phyloP scores from a whole-genome alignment of 75 land plant genomes.

The Cunninghamia lanceolata region DNA sequence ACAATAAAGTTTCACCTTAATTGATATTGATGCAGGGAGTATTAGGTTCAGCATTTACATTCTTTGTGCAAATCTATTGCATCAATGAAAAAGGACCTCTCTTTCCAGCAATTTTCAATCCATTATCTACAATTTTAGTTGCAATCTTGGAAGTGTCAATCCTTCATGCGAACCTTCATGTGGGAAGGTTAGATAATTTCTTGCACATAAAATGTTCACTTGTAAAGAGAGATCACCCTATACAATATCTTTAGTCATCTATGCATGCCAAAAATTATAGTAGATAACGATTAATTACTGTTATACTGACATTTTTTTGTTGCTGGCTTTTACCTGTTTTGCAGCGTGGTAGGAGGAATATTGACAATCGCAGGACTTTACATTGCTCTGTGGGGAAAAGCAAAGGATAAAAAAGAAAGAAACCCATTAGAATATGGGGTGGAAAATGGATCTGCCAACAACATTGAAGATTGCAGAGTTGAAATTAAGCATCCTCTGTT shows the following conservation, averaged over 20 bases:
- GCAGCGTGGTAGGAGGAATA: conserved; percentile 4
- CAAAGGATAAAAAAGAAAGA: neutral
- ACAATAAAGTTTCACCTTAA: neutral
- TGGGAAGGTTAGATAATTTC: conserved; percentile 15
- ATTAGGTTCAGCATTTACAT: neutral
- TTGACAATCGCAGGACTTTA: neutral
- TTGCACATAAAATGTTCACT: neutral
- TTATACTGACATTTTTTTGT: neutral
- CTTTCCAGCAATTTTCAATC: conserved; percentile 8
- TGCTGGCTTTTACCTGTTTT: neutral
- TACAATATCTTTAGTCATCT: neutral
- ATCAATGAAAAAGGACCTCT: conserved; percentile 9
- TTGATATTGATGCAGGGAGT: conserved; percentile 9
- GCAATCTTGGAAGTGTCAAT: conserved; percentile 6
- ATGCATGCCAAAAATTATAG: neutral
- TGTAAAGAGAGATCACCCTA: too few relatives aligned
- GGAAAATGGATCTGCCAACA: neutral
- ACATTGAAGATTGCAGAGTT: neutral
- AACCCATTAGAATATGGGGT: neutral
- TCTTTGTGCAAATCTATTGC: conserved; percentile 1
- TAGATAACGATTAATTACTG: neutral
- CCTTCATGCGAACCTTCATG: neutral
- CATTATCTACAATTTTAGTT: conserved; percentile 4
- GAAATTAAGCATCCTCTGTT: neutral
- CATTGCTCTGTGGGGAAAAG: neutral